Percentiles rank a stretch among this genome's conserved stretches.
Evolutionary conservation across 2,329 filamentous ascomycete genomes (phyloP).

Genomic region (Epichloe festucae): DNA sequence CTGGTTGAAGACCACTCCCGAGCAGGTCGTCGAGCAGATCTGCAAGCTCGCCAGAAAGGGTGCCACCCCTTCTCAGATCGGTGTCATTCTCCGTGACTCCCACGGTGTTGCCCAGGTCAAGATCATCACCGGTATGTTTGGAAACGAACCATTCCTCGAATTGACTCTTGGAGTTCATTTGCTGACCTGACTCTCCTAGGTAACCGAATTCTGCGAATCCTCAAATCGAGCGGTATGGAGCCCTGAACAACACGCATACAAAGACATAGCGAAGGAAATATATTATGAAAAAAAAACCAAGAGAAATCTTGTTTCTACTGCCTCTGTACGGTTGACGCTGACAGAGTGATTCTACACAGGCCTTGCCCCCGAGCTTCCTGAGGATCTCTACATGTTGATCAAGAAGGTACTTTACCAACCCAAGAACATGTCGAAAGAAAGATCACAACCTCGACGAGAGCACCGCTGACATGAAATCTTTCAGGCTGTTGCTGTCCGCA

Average conservation of each 20-base stretch:
- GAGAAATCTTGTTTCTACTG: constrained; percentile 29
- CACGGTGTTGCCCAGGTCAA: constrained; percentile 98
- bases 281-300: constrained; percentile 13
- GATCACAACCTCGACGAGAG: neutral
- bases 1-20: constrained; percentile 98
- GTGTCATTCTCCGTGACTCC: constrained; percentile 95
- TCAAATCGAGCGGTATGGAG: constrained; percentile 90
- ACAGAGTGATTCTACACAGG: constrained; percentile 88
- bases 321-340: constrained; percentile 89
- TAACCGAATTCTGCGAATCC: constrained; percentile 99
- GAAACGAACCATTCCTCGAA: too few relatives aligned
- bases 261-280: constrained; percentile 15
- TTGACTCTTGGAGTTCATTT: constrained; percentile 2
- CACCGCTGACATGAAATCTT: constrained; percentile 15
- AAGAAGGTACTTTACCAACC: constrained; percentile 64
- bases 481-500: constrained; percentile 92
- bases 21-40: constrained; percentile 98
- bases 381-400: constrained; percentile 99
- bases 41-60: constrained; percentile 98
- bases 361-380: constrained; percentile 95
- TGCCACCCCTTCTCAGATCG: constrained; percentile 95
- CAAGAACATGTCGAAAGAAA: neutral
- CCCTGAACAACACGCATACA: constrained; percentile 15
- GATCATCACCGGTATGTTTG: constrained; percentile 76
- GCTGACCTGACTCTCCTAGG: constrained; percentile 43